Base-by-base conservation (phyloP, 768 basidiomycete species). In the Phanerochaete sordida region DNA sequence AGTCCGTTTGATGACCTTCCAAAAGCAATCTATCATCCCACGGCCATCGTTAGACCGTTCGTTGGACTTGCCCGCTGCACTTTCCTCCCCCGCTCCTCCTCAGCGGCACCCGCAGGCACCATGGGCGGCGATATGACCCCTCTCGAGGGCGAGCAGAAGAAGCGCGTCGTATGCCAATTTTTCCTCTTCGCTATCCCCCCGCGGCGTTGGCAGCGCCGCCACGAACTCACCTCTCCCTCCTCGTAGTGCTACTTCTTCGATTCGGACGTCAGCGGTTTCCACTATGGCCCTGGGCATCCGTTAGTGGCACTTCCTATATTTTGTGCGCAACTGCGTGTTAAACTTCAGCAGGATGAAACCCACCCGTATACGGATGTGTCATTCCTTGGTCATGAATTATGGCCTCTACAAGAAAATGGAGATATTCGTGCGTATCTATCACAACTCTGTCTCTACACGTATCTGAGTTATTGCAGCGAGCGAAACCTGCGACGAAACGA, bases 331-430 rank as follows among this genome's bases (percentile, higher is more conserved):
- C 66, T 51, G 53, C 61, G n/a, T 68, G n/a, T 65, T 61, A 35
- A 7, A 35, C 30, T 51, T 33, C 23, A 21, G 31, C 46, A 94
- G 92, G 35, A 97, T 97, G 95, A 96, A 97, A 70, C 96, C 96
- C 6, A 98, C 96, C 23, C 84, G 97, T 35, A 97, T 98, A 79
- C 88, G 96, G 66, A 99, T 99, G 97, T 98, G 95, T 72, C 97
- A 99, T 76, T 95, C 95, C 12, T 81, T 99, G 55, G 97, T 99
- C 58, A 99, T 99, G 97, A 99, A 98, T 76, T 98, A 98, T 73
- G 95, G 95, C 21, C 77, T 99, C 19, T 99, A 99, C 79, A 98
- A 98, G 76, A 95, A 95, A 76, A 99, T 99, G 97, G 97, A 99
- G 75, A 99, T 99, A 65, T 99, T 98, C 68, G 97, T 98, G 70